Evolutionary conservation across 495 filamentous ascomycete genomes (phyloP), one percentile per base, ranked within the genome.

Genomic region (Daldinia vernicosa): DNA sequence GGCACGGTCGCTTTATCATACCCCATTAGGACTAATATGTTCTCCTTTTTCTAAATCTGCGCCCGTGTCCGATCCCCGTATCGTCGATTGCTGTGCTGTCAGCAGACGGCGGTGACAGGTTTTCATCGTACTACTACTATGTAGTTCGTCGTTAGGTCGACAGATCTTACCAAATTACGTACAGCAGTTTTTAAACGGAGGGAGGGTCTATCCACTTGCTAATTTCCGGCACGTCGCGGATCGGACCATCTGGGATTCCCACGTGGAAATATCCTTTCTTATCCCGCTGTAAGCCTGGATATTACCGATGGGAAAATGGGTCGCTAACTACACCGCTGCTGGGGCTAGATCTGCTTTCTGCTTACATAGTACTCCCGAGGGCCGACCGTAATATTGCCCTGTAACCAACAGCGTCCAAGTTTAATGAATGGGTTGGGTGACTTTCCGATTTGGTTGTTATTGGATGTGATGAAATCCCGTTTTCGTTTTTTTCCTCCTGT

Each of bases 1-100:
- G 51, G 66, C 40, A 55, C 28, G 19, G 50, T 72, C 70, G 70
- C 60, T 39, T 58, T 58, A 66, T 72, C 3, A 59, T 65, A 57
- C 70, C 70, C 40, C 19, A 57, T 72, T 69, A 28, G 56, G 70
- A 4, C 14, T 50, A 24, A n/a, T 26, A 7, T 28, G 12, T n/a
- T 53, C 27, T 53, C 26, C 26, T 53, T 53, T 53, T 30, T 53
- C 26, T 17, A n/a, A 30, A 30, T 24, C 50, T 30, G 15, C 14
- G 50, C 30, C 50, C 50, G 50, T n/a, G 50, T 53, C 50, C 15
- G 19, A 53, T 12, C 50, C 63, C 64, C 30, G 43, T 52, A 56
- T 50, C 37, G 35, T 47, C 19, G 43, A 47, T 47, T 47, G 43
- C 11, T 47, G 43, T 53, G 37, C 47, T 63, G 43, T 61, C 63